Evolutionary conservation across 352 stramenopile genomes (phyloP).

Genomic region (Globisporangium orthogonon): DNA sequence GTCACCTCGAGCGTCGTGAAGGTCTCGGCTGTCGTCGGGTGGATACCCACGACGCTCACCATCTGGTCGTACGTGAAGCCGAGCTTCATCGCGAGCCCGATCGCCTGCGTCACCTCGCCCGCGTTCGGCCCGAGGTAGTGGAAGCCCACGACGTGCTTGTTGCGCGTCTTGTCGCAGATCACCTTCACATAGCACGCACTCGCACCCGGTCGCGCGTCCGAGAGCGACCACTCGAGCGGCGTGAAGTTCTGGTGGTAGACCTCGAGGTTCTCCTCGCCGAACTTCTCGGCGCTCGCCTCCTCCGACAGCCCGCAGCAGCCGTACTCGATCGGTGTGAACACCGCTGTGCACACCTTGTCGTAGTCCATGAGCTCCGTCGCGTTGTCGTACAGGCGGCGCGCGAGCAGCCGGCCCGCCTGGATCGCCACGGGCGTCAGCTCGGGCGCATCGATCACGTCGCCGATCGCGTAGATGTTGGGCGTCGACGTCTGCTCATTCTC

Average conservation of each 20-base stretch:
- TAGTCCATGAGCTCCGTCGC: conserved; percentile 89
- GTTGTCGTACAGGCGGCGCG: conserved; percentile 89
- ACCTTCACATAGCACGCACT: conserved; percentile 94
- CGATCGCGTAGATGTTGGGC: conserved; percentile 96
- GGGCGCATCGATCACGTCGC: conserved; percentile 94
- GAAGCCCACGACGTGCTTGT: conserved; percentile 93
- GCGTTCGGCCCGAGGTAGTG: conserved; percentile 98
- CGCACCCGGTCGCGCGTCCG: conserved; percentile 38
- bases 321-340: conserved; percentile 98
- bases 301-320: conserved; percentile 95
- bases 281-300: conserved; percentile 89
- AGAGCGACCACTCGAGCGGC: conserved; percentile 94
- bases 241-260: conserved; percentile 96
- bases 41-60: conserved; percentile 92
- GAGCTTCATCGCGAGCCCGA: conserved; percentile 93
- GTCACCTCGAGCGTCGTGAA: conserved; percentile 93
- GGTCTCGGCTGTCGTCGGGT: conserved; percentile 94
- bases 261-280: conserved; percentile 90
- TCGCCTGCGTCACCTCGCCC: conserved; percentile 93
- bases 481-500: conserved; percentile 92
- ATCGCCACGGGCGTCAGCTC: conserved; percentile 99
- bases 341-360: conserved; percentile 86
- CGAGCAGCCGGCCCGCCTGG: conserved; percentile 89
- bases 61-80: conserved; percentile 93
- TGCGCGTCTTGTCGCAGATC: conserved; percentile 86